Evolutionary conservation across 2,329 filamentous ascomycete genomes (phyloP), one percentile per base, ranked within the genome.

Genomic region (Colletotrichum sp.): DNA sequence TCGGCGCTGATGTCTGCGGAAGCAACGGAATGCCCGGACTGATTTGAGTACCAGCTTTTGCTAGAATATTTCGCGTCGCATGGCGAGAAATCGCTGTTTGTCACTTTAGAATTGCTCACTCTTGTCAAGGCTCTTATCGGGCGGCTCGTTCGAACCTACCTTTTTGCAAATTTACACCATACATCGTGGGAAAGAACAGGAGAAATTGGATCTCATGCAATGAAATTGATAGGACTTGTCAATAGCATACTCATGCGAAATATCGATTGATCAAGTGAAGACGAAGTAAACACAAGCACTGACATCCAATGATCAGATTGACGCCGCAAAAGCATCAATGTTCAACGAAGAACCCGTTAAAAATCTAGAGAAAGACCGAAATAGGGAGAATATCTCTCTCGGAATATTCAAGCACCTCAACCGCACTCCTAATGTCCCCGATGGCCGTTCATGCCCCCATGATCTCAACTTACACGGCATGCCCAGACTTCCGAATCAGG

Each of bases 401-500:
- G n/a, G 44, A 52, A 21, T 13, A 52, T 52, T 18, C 44, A 21
- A 24, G 44, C n/a, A n/a, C 44, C 34, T 66, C 26, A 30, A 1
- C 21, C 21, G 21, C 63, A 39, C 32, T 49, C 24, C 18, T 12
- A 26, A 66, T 16, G 36, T 32, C 10, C 16, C 63, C 63, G 63
- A 52, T 6, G 13, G 44, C 36, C 63, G 63, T n/a, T 13, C 26
- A 63, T n/a, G 59, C 26, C 26, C 16, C 59, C 10, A 24, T 34
- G 16, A 30, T 63, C 26, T 30, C 28, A 55, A 57, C 69, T 66
- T 71, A 66, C 32, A 66, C 59, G 39, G 18, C 62, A n/a, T 13
- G 12, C 30, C n/a, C 18, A 4, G 15, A 63, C 10, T 10, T 28
- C 57, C 65, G 21, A 34, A 64, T 63, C 24, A 16, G 36, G 70